Evolutionary conservation across 345 rosid species (phyloP).

Genomic region (Populus davidiana): DNA sequence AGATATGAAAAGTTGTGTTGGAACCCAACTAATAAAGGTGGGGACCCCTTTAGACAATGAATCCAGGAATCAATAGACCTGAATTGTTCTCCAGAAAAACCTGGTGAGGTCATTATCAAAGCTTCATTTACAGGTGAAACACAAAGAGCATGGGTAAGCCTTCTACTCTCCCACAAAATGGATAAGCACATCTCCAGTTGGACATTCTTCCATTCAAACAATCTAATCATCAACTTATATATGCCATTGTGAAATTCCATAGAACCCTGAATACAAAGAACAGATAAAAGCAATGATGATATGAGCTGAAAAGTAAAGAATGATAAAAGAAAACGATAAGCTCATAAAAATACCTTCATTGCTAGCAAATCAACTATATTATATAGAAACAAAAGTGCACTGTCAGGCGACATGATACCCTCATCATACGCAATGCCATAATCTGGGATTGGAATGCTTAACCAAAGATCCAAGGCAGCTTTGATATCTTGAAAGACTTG

Average conservation of each 20-base stretch:
- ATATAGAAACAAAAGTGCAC: slow-evolving; percentile 50
- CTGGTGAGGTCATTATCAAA: slow-evolving; percentile 43
- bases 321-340: slow-evolving; percentile 15
- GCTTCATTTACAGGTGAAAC: slow-evolving; percentile 64
- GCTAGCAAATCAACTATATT: slow-evolving; percentile 65
- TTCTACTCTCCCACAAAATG: slow-evolving; percentile 72
- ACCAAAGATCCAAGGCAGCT: slow-evolving; percentile 63
- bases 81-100: slow-evolving; percentile 45
- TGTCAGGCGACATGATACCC: slow-evolving; percentile 36
- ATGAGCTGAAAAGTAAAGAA: slow-evolving; percentile 8
- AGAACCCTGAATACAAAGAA: slow-evolving; percentile 53
- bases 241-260: slow-evolving; percentile 40
- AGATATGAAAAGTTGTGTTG: slow-evolving; percentile 49
- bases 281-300: slow-evolving; percentile 12
- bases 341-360: slow-evolving; percentile 53
- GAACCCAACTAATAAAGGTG: slow-evolving; percentile 55
- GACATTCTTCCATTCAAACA: slow-evolving; percentile 48
- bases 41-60: slow-evolving; percentile 57
- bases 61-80: slow-evolving; percentile 62
- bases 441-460: slow-evolving; percentile 33
- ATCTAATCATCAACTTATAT: slow-evolving; percentile 53
- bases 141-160: slow-evolving; percentile 85
- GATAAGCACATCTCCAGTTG: slow-evolving; percentile 53
- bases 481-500: slow-evolving; percentile 52
- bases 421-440: slow-evolving; percentile 29